phyloP scores from a whole-genome alignment of 768 basidiomycete species.

The Termitomyces sp. region DNA sequence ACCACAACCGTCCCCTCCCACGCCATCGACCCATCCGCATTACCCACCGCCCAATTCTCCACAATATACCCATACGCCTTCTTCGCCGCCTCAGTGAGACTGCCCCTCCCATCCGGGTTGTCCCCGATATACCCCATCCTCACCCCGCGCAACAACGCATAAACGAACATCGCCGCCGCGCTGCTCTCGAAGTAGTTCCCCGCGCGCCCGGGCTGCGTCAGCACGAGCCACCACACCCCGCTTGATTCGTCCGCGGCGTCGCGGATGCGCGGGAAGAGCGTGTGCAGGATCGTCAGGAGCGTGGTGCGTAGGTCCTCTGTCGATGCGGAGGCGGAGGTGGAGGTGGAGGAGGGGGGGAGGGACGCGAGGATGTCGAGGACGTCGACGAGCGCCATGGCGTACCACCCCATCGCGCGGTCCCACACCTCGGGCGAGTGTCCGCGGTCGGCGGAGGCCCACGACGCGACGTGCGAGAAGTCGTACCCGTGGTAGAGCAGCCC shows the following conservation, averaged over 20 bases:
- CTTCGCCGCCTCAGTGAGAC: slow-evolving; percentile 30
- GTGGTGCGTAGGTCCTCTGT: slow-evolving; percentile 6
- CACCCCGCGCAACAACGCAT: slow-evolving; percentile 40
- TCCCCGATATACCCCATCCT: slow-evolving; percentile 30
- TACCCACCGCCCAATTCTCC: slow-evolving; percentile 33
- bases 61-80: slow-evolving; percentile 39
- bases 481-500: slow-evolving; percentile 47
- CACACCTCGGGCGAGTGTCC: slow-evolving; percentile 46
- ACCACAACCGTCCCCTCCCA: slow-evolving; percentile 44
- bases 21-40: slow-evolving; percentile 38
- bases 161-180: slow-evolving; percentile 41
- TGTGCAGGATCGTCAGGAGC: slow-evolving; percentile 29
- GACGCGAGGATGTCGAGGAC: slow-evolving; percentile 32
- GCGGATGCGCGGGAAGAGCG: slow-evolving; percentile 29
- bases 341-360: slow-evolving; percentile 24
- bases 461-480: slow-evolving; percentile 35
- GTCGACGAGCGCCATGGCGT: slow-evolving; percentile 44
- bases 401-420: slow-evolving; percentile 46
- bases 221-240: slow-evolving; percentile 49
- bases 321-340: not conserved
- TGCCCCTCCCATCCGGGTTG: slow-evolving; percentile 28
- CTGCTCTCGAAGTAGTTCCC: slow-evolving; percentile 49
- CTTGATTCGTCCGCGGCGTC: slow-evolving; percentile 33
- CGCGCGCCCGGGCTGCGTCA: slow-evolving; percentile 38
- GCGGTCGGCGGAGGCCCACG: slow-evolving; percentile 40